Conservation (phyloP, 257 asterid genomes). For the Solanum bulbocastanum region DNA sequence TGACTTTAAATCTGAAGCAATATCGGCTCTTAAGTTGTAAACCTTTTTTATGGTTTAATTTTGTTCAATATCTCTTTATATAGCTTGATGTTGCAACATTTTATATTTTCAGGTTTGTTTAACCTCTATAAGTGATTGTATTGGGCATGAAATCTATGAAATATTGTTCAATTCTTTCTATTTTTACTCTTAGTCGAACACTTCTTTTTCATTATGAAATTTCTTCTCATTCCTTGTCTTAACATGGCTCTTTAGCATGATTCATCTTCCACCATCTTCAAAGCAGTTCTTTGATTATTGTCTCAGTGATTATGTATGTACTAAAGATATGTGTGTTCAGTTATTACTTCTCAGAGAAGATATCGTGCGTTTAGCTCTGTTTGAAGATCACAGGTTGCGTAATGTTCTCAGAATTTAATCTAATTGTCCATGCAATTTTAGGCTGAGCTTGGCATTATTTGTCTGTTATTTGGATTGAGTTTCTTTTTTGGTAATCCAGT, state of each 20-base stretch:
- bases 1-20: constrained; percentile 88
- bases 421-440: neutral
- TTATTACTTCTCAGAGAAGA: neutral
- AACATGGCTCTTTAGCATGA: neutral
- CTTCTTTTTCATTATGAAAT: neutral
- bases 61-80: neutral
- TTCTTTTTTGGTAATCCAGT: neutral
- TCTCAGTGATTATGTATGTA: neutral
- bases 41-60: neutral
- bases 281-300: neutral
- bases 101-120: neutral
- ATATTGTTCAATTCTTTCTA: neutral
- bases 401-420: neutral
- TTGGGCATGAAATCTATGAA: neutral
- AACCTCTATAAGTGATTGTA: neutral
- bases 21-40: constrained; percentile 81
- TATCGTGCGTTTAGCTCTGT: neutral
- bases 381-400: neutral
- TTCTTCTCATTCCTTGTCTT: neutral
- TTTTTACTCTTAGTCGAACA: neutral
- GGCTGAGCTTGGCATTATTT: neutral
- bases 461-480: neutral
- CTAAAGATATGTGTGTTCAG: neutral
- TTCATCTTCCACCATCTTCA: neutral
- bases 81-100: neutral